Evolutionary conservation across 169 alveolate species (phyloP), one percentile per base, ranked within the genome.

Genomic region (Plasmodium ovale): DNA sequence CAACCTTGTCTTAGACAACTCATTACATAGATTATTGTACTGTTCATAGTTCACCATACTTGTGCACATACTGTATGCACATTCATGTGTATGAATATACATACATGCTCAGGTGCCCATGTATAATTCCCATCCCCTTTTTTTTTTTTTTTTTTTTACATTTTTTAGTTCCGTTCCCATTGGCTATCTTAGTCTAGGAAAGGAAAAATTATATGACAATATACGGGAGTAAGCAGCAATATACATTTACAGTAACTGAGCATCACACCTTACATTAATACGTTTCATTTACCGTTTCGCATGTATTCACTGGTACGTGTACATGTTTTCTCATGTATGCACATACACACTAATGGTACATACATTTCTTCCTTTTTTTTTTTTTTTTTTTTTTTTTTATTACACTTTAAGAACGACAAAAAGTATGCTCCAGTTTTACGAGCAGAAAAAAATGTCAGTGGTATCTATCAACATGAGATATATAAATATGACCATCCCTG

Each of bases 81-180:
- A 9, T 39, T 6, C 51, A 6, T 9, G 51, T 39, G n/a, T 39
- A 9, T 39, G 51, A 5, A 5, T 5, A 39, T 39, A 39, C 9
- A 9, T 9, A 39, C 9, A 39, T 9, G 51, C 9, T 51, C n/a
- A 51, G 6, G 16, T 51, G 21, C 10, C 6, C 21, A 51, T 51
- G 21, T 51, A 3, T 14, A 51, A n/a, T n/a, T n/a, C n/a, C n/a
- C n/a, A n/a, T n/a, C n/a, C n/a, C n/a, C n/a, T 51, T 51, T 51
- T 14, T 9, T 21, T 58, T 58, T 21, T 58, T 5, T 21, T 64
- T 58, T 64, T 10, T 64, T 6, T 23, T 42, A 35, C 37, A 37
- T 49, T 14, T 56, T 54, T 56, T 59, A 84, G 87, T 42, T 84
- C 91, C 12, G 72, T 84, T 49, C 91, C 91, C 21, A 84, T 84